phyloP scores from a whole-genome alignment of 768 basidiomycete genomes.

The Macrolepiota fuliginosa region DNA sequence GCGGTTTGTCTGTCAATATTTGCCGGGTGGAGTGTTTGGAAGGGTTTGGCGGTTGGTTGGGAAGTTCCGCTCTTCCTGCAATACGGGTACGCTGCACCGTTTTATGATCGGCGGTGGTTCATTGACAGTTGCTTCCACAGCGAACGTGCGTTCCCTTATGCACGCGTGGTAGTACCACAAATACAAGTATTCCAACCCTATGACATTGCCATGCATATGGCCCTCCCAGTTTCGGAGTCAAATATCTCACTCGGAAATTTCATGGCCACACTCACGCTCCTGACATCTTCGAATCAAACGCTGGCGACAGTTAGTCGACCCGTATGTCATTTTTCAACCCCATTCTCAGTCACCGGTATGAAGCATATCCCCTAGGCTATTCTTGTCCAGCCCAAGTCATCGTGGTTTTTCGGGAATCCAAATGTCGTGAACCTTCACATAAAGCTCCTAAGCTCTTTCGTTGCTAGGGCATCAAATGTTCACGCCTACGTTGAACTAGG shows the following conservation, averaged over 20 bases:
- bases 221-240: slow-evolving; percentile 60
- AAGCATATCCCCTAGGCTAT: slow-evolving; percentile 49
- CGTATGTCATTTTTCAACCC: slow-evolving; percentile 40
- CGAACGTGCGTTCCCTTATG: slow-evolving; percentile 64
- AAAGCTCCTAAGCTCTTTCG: slow-evolving; percentile 55
- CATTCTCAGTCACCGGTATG: slow-evolving; percentile 2
- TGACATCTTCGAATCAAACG: slow-evolving; percentile 60
- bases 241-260: slow-evolving; percentile 83
- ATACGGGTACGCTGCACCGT: slow-evolving; percentile 61
- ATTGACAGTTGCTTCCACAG: slow-evolving; percentile 32
- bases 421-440: slow-evolving; percentile 47
- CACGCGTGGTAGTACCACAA: slow-evolving; percentile 46
- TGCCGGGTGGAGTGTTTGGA: slow-evolving; percentile 78
- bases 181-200: slow-evolving; percentile 69
- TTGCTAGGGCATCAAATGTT: slow-evolving; percentile 43
- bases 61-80: slow-evolving; percentile 66
- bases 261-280: slow-evolving; percentile 68
- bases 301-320: slow-evolving; percentile 59
- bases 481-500: slow-evolving; percentile 71
- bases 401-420: slow-evolving; percentile 38
- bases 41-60: slow-evolving; percentile 69
- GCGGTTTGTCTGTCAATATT: slow-evolving; percentile 56
- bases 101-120: not conserved
- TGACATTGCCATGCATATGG: slow-evolving; percentile 65
- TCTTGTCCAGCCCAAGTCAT: slow-evolving; percentile 42